Evolutionary conservation across 1,139 yeast species (phyloP).

Genomic region (Blastobotrys aristatus): DNA sequence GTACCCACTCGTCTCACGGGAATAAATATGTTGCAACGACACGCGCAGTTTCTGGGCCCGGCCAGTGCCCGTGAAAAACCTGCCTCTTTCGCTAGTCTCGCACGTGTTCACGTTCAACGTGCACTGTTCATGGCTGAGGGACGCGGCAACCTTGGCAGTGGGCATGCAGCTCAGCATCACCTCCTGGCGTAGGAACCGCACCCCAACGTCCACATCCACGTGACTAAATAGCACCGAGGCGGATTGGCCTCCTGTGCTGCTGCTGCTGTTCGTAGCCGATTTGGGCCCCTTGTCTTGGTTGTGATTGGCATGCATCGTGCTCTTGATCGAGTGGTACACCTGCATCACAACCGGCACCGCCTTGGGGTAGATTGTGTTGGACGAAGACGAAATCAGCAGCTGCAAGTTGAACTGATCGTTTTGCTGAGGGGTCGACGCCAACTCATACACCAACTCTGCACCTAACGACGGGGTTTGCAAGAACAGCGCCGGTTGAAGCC

Average conservation of each 20-base stretch:
- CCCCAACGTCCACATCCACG: constrained; percentile 58
- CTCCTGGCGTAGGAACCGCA: constrained; percentile 67
- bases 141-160: constrained; percentile 84
- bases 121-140: constrained; percentile 66
- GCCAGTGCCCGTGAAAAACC: constrained; percentile 41
- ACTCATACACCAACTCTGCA: constrained; percentile 45
- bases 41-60: constrained; percentile 54
- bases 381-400: constrained; percentile 63
- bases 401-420: constrained; percentile 50
- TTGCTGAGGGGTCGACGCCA: constrained; percentile 24
- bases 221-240: constrained; percentile 31
- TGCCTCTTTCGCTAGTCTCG: constrained; percentile 39
- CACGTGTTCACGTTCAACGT: constrained; percentile 53
- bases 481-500: constrained; percentile 46
- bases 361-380: constrained; percentile 60
- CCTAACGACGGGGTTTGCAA: constrained; percentile 75
- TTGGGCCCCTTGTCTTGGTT: background rate
- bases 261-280: background rate
- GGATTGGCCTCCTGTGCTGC: background rate
- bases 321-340: constrained; percentile 34
- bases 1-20: constrained; percentile 83
- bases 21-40: constrained; percentile 81
- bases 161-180: constrained; percentile 86
- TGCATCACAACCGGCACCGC: constrained; percentile 77
- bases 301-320: constrained; percentile 7